Base-by-base conservation (phyloP, 2,329 filamentous ascomycete species). In the Phialemoniopsis sp. region DNA sequence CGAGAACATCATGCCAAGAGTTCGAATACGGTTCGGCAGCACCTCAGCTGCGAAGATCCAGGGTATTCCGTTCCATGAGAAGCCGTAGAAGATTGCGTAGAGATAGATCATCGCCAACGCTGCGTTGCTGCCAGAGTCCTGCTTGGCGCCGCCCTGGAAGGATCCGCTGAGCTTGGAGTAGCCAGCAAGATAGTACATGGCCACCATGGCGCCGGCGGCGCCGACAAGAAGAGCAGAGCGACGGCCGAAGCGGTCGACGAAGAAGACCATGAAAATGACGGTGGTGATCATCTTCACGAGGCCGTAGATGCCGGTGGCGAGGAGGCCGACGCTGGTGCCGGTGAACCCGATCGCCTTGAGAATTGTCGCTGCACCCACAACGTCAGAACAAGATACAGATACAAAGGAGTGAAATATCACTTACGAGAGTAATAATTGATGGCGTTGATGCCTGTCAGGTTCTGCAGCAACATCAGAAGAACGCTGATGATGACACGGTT, bases 381-480 rank as follows among this genome's bases (percentile, higher is more conserved):
- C 15, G 29, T 14, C 36, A 15, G 34, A 15, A 29, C 15, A 30
- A 26, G 21, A 17, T 13, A 14, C 5, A 14, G 13, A 8, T 4
- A 29, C 13, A 16, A 18, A 29, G 9, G n/a, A 17, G 16, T 18
- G 17, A 5, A 9, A 10, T 26, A 4, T 9, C 8, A 13, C 14
- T 55, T 53, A 4, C 54, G 53, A 3, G 55, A 49, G 48, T 80
- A 82, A 56, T 81, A 82, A 4, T 74, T 76, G 37, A 82, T 80
- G 26, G 81, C 76, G 52, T 81, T 75, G 46, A 74, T 72, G 34
- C 77, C 73, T 26, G 69, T 74, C 52, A 80, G 48, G 32, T 49
- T 47, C 38, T 50, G 42, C 42, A 44, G 40, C 21, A 47, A 35
- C 38, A 43, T 42, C 6, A 35, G 34, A 15, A 41, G 18, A 14